Conservation (phyloP, 768 basidiomycete species). For the Trametes cingulata region DNA sequence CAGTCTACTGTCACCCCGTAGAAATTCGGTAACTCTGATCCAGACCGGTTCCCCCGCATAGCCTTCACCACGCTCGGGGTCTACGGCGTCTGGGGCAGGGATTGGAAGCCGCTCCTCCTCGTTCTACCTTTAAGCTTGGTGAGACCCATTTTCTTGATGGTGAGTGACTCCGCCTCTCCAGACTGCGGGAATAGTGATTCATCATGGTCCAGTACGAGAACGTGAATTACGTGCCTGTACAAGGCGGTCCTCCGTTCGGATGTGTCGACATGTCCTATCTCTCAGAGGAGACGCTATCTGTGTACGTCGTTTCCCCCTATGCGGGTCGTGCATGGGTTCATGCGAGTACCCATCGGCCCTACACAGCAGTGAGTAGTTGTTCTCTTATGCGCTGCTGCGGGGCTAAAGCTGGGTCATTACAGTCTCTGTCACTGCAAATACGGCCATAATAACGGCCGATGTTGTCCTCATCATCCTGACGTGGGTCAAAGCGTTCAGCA, state of each 20-base stretch:
- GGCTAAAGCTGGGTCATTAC: no score
- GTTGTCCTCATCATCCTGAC: slow-evolving; percentile 11
- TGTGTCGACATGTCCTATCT: not conserved
- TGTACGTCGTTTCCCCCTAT: not conserved
- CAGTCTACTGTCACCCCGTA: no score
- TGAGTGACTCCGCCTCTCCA: not conserved
- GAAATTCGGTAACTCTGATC: no score
- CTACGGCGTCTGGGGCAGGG: slow-evolving; percentile 16
- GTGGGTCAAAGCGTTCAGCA: slow-evolving; percentile 12
- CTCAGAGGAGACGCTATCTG: not conserved
- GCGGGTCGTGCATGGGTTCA: not conserved
- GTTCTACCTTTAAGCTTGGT: slow-evolving; percentile 8
- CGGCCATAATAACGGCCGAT: slow-evolving; percentile 1
- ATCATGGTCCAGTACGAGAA: not conserved
- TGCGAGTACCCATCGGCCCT: no score
- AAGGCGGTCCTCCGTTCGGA: slow-evolving; percentile 18
- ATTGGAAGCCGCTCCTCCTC: slow-evolving; percentile 17
- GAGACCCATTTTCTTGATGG: slow-evolving; percentile 3
- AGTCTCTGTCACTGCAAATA: not conserved
- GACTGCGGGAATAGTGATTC: not conserved
- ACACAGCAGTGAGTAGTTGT: no score
- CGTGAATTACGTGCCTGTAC: not conserved
- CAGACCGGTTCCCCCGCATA: not conserved
- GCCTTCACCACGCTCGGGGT: slow-evolving; percentile 10
- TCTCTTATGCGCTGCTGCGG: not conserved